Base-by-base conservation (phyloP, 225 moss, liverwort and hornwort genomes). In the Asterella californica region DNA sequence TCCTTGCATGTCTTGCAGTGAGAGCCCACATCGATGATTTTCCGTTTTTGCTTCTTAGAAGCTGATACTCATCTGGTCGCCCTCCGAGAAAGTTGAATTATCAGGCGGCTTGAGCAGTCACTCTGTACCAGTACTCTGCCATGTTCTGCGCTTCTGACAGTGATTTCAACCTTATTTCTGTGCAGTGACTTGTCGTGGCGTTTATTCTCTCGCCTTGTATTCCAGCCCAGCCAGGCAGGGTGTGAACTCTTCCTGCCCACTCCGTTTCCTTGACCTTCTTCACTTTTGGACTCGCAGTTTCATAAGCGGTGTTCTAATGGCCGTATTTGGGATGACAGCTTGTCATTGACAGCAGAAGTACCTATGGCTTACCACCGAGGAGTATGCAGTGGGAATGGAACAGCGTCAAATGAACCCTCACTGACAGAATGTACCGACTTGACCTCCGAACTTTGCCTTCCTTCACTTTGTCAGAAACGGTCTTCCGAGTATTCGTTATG, bases 351-450 rank as follows among this genome's bases (percentile, higher is more conserved):
- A n/a, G 15, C 27, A 21, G 76, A 72, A n/a, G 34, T 32, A 54
- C 21, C 17, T 5, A 52, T 69, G 79, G 68, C 68, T 36, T 10
- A 53, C 24, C 48, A 70, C 32, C 50, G 32, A 32, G 69, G 12
- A 70, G 79, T 6, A 9, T 42, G 69, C 69, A 70, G 55, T 25
- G 70, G 69, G 37, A 47, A 54, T 75, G 75, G 50, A 37, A 33
- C 68, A 50, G 10, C 79, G 24, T 37, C 79, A 69, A 54, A 36
- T 4, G 10, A 32, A 79, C 14, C 79, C 45, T 79, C 79, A 11
- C 69, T 79, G 15, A 79, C 79, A 22, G 68, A 79, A 54, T 79
- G 79, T 79, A 79, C 55, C 22, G 36, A 38, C 59, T 36, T 70
- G 55, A 70, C 36, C 34, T 29, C 32, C 8, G 24, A 30, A 59